phyloP scores from a whole-genome alignment of 306 rosid genomes.

The Begonia peltatifolia region DNA sequence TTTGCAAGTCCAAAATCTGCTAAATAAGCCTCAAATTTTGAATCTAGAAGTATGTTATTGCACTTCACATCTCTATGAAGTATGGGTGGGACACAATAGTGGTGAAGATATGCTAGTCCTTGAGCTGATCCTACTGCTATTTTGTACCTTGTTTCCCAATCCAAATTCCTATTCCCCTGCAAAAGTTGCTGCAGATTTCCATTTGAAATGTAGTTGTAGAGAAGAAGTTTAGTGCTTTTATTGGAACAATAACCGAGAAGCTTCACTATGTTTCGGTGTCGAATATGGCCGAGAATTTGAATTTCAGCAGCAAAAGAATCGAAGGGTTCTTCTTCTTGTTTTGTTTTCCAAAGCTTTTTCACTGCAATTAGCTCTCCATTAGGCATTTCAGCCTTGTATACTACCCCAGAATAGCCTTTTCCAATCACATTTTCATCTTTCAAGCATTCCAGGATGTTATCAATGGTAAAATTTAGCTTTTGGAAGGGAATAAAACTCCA shows the following conservation, averaged over 20 bases:
- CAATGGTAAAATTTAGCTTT: constrained; percentile 62
- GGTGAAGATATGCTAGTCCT: constrained; percentile 91
- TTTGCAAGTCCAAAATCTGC: constrained; percentile 98
- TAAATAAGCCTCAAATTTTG: constrained; percentile 72
- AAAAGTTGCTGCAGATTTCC: constrained; percentile 83
- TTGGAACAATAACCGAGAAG: constrained; percentile 89
- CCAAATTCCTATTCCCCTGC: constrained; percentile 66
- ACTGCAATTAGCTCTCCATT: constrained; percentile 72
- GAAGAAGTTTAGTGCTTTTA: constrained; percentile 80
- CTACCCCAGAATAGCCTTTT: constrained; percentile 80
- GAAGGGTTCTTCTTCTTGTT: constrained; percentile 60
- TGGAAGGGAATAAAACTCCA: constrained; percentile 91
- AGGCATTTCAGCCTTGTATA: constrained; percentile 66
- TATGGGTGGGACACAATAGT: constrained; percentile 86
- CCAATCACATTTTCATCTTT: constrained; percentile 75
- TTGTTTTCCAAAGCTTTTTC: constrained; percentile 86
- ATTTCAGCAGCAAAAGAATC: constrained; percentile 93
- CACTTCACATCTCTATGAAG: constrained; percentile 96
- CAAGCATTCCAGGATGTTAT: constrained; percentile 60
- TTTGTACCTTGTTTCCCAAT: constrained; percentile 94
- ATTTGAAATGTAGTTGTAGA: constrained; percentile 80
- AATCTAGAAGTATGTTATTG: constrained; percentile 90
- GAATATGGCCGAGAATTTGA: constrained; percentile 91
- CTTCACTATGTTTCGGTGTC: constrained; percentile 88
- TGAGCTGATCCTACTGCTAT: constrained; percentile 94